Conservation (phyloP, 2,329 filamentous ascomycete genomes). For the Ambrosiella xylebori region DNA sequence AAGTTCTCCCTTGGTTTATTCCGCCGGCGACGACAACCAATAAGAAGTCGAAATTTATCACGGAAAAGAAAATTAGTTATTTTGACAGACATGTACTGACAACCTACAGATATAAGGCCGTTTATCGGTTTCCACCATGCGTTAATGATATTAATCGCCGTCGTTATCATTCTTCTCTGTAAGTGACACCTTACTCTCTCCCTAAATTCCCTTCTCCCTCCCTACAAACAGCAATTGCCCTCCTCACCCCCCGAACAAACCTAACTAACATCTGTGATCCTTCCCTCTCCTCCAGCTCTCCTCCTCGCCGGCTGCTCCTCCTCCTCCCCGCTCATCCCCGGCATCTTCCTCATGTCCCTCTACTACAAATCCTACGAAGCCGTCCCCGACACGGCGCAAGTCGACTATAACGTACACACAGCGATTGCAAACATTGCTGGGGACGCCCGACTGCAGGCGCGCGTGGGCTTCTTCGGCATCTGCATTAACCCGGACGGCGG, state of each 20-base stretch:
- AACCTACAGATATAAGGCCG: slow-evolving; percentile 40
- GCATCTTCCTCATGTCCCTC: slow-evolving; percentile 94
- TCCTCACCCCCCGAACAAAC: neutral
- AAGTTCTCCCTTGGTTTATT: no score
- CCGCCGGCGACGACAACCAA: no score
- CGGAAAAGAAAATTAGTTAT: no score
- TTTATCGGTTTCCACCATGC: slow-evolving; percentile 67
- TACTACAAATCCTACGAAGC: slow-evolving; percentile 85
- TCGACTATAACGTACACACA: slow-evolving; percentile 70
- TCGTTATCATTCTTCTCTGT: slow-evolving; percentile 92
- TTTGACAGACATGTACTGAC: neutral
- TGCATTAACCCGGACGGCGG: slow-evolving; percentile 86
- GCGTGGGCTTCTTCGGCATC: slow-evolving; percentile 95
- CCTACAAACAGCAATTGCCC: neutral
- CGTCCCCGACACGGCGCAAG: slow-evolving; percentile 67
- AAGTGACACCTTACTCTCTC: slow-evolving; percentile 22
- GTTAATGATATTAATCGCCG: slow-evolving; percentile 89
- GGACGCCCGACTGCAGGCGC: slow-evolving; percentile 64
- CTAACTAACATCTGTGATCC: neutral
- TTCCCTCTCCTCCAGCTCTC: slow-evolving; percentile 43
- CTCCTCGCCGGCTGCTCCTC: slow-evolving; percentile 92
- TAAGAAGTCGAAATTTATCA: no score
- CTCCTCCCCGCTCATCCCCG: slow-evolving; percentile 82
- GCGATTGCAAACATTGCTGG: slow-evolving; percentile 85
- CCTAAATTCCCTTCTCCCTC: no score